phyloP scores from a whole-genome alignment of 768 basidiomycete genomes.

The Coprinopsis strossmayeri region DNA sequence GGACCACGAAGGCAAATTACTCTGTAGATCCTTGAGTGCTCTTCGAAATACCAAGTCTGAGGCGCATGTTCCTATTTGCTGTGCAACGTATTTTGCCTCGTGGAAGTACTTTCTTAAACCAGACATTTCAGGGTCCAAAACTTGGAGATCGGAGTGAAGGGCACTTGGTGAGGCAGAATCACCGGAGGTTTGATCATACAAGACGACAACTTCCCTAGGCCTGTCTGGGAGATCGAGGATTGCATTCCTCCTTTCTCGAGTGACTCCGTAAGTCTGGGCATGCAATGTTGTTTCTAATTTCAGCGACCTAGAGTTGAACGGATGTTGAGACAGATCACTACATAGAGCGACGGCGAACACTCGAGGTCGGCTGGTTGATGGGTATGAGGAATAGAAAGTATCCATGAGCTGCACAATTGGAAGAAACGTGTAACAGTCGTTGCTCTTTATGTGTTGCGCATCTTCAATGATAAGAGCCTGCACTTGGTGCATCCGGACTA shows the following conservation, averaged over 20 bases:
- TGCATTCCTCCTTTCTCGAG: constrained; percentile 24
- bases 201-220: constrained; percentile 47
- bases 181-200: constrained; percentile 32
- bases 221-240: constrained; percentile 27
- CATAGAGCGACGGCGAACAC: constrained; percentile 33
- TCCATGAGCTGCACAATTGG: constrained; percentile 38
- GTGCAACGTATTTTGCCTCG: background rate
- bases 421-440: constrained; percentile 27
- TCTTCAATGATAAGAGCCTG: constrained; percentile 38
- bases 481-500: constrained; percentile 36
- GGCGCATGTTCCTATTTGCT: constrained; percentile 58
- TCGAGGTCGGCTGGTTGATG: constrained; percentile 31
- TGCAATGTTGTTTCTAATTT: constrained; percentile 33
- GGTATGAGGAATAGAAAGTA: constrained; percentile 35
- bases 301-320: constrained; percentile 27
- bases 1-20: constrained; percentile 15
- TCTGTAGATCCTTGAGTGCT: constrained; percentile 35
- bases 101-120: constrained; percentile 1
- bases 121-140: background rate
- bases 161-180: constrained; percentile 23
- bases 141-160: constrained; percentile 32
- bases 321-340: constrained; percentile 17
- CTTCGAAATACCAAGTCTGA: constrained; percentile 66
- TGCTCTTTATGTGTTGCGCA: constrained; percentile 29
- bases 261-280: constrained; percentile 31